Percentiles rank a stretch among this genome's conserved stretches.
phyloP scores from a whole-genome alignment of 163 green algal genomes.

The Prototheca stagnorum region DNA sequence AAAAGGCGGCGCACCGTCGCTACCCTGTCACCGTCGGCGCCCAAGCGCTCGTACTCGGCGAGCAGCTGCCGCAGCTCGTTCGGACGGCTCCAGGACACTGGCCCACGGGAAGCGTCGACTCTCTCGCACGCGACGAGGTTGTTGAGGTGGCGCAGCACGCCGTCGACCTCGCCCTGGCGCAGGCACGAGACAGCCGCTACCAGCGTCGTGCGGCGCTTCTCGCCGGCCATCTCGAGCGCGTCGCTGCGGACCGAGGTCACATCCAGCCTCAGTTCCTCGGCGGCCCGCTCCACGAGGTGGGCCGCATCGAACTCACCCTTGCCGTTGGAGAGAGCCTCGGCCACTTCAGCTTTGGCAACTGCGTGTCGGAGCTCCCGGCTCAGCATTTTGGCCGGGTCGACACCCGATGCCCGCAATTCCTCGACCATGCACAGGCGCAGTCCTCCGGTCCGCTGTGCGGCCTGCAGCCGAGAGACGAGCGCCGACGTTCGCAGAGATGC shows the following conservation, averaged over 20 bases:
- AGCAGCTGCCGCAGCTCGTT: conserved; percentile 42
- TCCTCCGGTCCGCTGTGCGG: conserved; percentile 25
- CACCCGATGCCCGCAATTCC: conserved; percentile 48
- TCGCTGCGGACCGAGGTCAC: conserved; percentile 32
- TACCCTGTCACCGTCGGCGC: conserved; percentile 21
- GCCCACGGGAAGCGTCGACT: conserved; percentile 18
- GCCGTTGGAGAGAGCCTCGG: conserved; percentile 31
- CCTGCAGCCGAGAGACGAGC: conserved; percentile 26
- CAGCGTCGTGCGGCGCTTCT: conserved; percentile 30
- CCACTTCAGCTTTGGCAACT: conserved; percentile 41
- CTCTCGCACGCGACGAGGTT: conserved; percentile 38
- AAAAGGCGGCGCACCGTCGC: conserved; percentile 21
- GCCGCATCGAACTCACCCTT: conserved; percentile 47
- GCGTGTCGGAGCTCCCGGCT: conserved; percentile 33
- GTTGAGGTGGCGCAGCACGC: conserved; percentile 32
- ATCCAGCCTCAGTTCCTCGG: conserved; percentile 48
- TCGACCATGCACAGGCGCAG: conserved; percentile 38
- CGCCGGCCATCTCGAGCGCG: conserved; percentile 35
- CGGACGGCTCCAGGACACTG: conserved; percentile 20
- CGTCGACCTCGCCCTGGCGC: conserved; percentile 28
- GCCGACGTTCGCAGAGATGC: too few relatives aligned
- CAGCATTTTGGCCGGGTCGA: conserved; percentile 49
- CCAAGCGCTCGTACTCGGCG: conserved; percentile 22
- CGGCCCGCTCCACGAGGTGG: conserved; percentile 45
- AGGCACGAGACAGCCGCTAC: conserved; percentile 29